Evolutionary conservation across 345 rosid genomes (phyloP), one percentile per base, ranked within the genome.

Genomic region (Salix dunnii): DNA sequence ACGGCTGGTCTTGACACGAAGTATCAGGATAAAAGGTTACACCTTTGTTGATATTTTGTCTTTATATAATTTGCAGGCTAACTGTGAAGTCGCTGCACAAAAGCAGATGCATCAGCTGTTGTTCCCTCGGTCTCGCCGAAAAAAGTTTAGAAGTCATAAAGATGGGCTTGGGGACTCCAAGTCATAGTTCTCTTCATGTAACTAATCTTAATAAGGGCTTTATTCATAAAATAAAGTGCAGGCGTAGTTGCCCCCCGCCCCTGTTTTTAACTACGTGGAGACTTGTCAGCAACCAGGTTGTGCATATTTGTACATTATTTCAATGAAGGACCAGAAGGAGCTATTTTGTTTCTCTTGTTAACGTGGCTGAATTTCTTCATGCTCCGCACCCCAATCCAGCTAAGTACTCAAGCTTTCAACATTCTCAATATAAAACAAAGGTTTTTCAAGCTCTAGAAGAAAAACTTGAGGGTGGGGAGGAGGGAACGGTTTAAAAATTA

Each of bases 81-180:
- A 78, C 51, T 84, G 96, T 7, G 93, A 89, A 77, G 72, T 79
- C 71, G 91, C 91, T 67, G 99, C 99, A 33, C 97, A 90, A 79
- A 95, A 90, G 85, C 96, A 93, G 87, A 91, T 93, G 72, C 91
- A 83, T 63, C 94, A 89, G 79, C 86, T 95, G n/a, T 46, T 91
- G 58, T 90, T 93, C 86, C 97, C 97, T 1, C 85, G 93, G 33
- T 86, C 99, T 35, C 91, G 86, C 55, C 77, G 98, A 67, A 95
- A 94, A 90, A 95, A 91, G 80, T 46, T 90, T n/a, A 84, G 82
- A 79, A 80, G 83, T 68, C 86, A 83, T 25, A 84, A 80, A 3
- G 87, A 91, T 67, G 77, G 83, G 3, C 74, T 80, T 46, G 73
- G 82, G 63, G 85, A 85, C 31, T 75, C 71, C 1, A 70, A 70